These are phyloP conservation scores for Ceratocystis huliohia DNA, from an alignment of 2,329 filamentous ascomycete genomes.

Conservation along the genomic window DNA sequence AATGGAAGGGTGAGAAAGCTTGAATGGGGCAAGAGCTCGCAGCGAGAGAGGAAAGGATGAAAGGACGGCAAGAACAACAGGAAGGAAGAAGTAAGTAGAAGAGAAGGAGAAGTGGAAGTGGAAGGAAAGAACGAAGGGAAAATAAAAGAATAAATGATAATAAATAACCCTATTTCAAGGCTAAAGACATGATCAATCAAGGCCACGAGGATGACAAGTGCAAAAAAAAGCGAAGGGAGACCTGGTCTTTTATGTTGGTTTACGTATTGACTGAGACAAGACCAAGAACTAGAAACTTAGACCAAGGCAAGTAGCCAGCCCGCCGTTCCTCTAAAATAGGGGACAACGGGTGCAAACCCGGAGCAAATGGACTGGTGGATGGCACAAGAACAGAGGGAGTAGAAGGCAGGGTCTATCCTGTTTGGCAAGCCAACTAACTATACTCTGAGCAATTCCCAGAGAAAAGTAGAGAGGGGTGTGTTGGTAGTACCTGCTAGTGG, in stretches of 20 bases:
- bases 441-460: neutral
- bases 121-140: constrained; percentile 4
- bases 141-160: constrained; percentile 3
- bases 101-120: neutral
- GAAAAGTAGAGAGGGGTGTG: neutral
- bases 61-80: neutral
- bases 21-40: neutral
- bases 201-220: constrained; percentile 7
- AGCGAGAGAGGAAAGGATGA: neutral
- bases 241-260: constrained; percentile 11
- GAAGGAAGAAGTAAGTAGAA: neutral
- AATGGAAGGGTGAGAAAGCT: neutral
- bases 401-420: neutral
- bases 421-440: neutral
- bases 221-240: neutral
- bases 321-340: neutral
- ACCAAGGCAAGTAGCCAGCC: neutral
- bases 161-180: constrained; percentile 7
- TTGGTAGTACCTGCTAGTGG: neutral
- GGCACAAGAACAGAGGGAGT: neutral
- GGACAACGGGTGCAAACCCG: neutral
- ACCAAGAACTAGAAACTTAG: neutral
- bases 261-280: neutral
- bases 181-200: constrained; percentile 9
- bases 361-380: neutral